These are phyloP conservation scores for Beauveria scarabaeidicola DNA, from an alignment of 2,329 filamentous ascomycete species.

Conservation along the genomic window DNA sequence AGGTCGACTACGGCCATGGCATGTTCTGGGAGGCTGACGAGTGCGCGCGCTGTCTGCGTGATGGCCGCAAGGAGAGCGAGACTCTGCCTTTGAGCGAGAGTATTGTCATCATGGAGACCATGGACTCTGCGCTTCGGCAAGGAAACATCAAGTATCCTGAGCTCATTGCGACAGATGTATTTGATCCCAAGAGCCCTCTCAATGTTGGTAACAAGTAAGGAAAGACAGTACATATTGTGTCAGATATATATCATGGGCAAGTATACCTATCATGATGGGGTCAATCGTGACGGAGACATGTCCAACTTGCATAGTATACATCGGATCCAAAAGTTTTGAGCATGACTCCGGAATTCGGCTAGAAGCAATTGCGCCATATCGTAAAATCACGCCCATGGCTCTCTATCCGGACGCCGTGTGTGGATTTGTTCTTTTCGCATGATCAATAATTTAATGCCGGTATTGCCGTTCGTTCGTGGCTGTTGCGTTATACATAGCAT, in stretches of 20 bases:
- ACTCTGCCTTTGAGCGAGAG: slow-evolving; percentile 67
- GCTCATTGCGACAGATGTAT: slow-evolving; percentile 48
- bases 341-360: no score
- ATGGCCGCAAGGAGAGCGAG: slow-evolving; percentile 68
- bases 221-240: not conserved
- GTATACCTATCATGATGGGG: no score
- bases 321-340: no score
- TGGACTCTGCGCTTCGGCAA: slow-evolving; percentile 47
- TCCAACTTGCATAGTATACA: no score
- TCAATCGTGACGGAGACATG: no score
- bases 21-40: slow-evolving; percentile 90
- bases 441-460: not conserved
- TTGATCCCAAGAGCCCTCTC: slow-evolving; percentile 51
- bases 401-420: no score
- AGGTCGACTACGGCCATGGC: slow-evolving; percentile 56
- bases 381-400: no score
- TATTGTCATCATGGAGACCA: slow-evolving; percentile 72
- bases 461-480: not conserved
- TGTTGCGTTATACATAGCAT: not conserved
- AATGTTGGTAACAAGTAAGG: slow-evolving; percentile 42
- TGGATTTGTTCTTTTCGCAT: not conserved
- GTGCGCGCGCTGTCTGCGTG: slow-evolving; percentile 63
- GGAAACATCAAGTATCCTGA: slow-evolving; percentile 47
- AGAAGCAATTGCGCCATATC: no score
- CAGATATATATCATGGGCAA: not conserved